phyloP scores from a whole-genome alignment of 2,329 filamentous ascomycete genomes.

The Albifimbria verrucaria region DNA sequence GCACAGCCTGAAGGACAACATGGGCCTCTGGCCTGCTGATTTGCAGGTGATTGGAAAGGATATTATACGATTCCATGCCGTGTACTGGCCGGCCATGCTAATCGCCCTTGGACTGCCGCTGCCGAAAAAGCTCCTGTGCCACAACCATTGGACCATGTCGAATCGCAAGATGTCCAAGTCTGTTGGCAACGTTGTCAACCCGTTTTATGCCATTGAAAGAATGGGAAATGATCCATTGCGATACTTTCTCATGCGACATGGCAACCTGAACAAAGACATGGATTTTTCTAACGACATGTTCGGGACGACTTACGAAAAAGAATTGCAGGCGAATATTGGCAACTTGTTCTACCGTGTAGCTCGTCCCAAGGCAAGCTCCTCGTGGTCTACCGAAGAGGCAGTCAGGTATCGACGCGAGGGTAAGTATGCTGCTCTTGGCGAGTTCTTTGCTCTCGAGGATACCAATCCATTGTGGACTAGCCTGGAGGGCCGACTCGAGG shows the following conservation, averaged over 20 bases:
- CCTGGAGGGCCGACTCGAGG: conserved; percentile 19
- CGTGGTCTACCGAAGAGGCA: conserved; percentile 63
- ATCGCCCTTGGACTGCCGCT: conserved; percentile 80
- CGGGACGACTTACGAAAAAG: conserved; percentile 73
- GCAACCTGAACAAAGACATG: conserved; percentile 72
- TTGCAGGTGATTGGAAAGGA: conserved; percentile 95
- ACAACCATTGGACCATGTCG: conserved; percentile 94
- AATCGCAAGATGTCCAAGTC: conserved; percentile 96
- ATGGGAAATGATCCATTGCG: conserved; percentile 87
- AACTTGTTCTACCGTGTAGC: conserved; percentile 74
- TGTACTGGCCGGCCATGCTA: conserved; percentile 97
- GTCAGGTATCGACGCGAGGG: conserved; percentile 36
- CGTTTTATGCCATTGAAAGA: conserved; percentile 83
- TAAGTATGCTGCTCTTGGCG: conserved; percentile 13
- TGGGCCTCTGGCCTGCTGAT: conserved; percentile 81
- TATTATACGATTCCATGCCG: conserved; percentile 91
- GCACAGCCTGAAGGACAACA: conserved; percentile 59
- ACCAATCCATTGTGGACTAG: conserved; percentile 14
- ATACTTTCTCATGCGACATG: conserved; percentile 82
- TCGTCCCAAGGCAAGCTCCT: conserved; percentile 48
- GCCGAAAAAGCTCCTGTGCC: conserved; percentile 77
- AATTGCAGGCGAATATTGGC: conserved; percentile 72
- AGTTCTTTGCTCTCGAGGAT: neutral
- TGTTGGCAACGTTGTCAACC: conserved; percentile 90
- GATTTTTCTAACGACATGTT: conserved; percentile 82